phyloP scores from a whole-genome alignment of 345 rosid species.

The thale cress (Arabidopsis thaliana) region TAIR10.1 NC_003074.8:3336501-3337000 shows the following conservation, averaged over 20 bases:
- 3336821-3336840: not conserved
- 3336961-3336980: slow-evolving; percentile 81
- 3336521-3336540: slow-evolving; percentile 83
- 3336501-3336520: slow-evolving; percentile 93
- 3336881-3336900: slow-evolving; percentile 6
- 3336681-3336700: slow-evolving; percentile 23
- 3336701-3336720: slow-evolving; percentile 96
- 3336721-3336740: slow-evolving; percentile 99
- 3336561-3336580: slow-evolving; percentile 90
- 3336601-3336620: slow-evolving; percentile 17
- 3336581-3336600: slow-evolving; percentile 97
- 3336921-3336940: not conserved
- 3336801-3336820: not conserved
- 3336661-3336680: slow-evolving; percentile 9
- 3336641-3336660: slow-evolving; percentile 2
- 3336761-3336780: slow-evolving; percentile 19
- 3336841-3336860: slow-evolving; percentile 4
- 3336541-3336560: slow-evolving; percentile 87
- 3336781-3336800: slow-evolving; percentile 12
- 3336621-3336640: slow-evolving; percentile 20
- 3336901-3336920: slow-evolving; percentile 10
- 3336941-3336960: slow-evolving; percentile 90
- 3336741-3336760: slow-evolving; percentile 77
- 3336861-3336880: not conserved
- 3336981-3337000: slow-evolving; percentile 82